Evolutionary conservation across 306 rosid genomes (phyloP).

Genomic region (Quercus gilva): DNA sequence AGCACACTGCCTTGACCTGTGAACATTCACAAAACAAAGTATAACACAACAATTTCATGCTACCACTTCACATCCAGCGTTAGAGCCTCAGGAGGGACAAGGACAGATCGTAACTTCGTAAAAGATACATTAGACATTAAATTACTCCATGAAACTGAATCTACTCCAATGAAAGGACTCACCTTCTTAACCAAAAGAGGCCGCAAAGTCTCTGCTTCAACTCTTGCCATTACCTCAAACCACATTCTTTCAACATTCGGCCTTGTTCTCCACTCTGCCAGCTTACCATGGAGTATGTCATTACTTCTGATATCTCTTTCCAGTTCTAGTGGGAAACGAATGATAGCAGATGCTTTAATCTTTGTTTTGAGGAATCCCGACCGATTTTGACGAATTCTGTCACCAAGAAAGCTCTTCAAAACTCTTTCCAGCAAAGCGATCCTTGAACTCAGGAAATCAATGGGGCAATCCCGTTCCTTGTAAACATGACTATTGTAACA

Average conservation of each 20-base stretch:
- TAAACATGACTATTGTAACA: constrained; percentile 43
- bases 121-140: constrained; percentile 78
- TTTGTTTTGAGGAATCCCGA: constrained; percentile 58
- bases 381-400: constrained; percentile 41
- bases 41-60: constrained; percentile 28
- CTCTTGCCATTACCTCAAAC: constrained; percentile 66
- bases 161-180: constrained; percentile 52
- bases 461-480: constrained; percentile 42
- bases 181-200: constrained; percentile 54
- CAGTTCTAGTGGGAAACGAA: constrained; percentile 62
- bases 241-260: constrained; percentile 51
- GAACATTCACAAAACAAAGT: constrained; percentile 1
- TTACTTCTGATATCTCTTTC: constrained; percentile 48
- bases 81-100: constrained; percentile 76
- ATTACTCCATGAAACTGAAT: constrained; percentile 70
- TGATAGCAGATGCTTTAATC: constrained; percentile 55
- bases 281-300: constrained; percentile 12
- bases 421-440: constrained; percentile 52
- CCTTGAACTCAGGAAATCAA: constrained; percentile 56
- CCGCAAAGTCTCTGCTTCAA: constrained; percentile 48
- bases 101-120: constrained; percentile 62
- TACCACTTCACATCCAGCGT: constrained; percentile 94
- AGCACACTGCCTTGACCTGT: constrained; percentile 11
- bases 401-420: constrained; percentile 50
- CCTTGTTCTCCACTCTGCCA: constrained; percentile 76